Percentiles rank a stretch among this genome's conserved stretches.
Evolutionary conservation across 2,329 filamentous ascomycete genomes (phyloP).

Genomic region (Alternaria gaisen): DNA sequence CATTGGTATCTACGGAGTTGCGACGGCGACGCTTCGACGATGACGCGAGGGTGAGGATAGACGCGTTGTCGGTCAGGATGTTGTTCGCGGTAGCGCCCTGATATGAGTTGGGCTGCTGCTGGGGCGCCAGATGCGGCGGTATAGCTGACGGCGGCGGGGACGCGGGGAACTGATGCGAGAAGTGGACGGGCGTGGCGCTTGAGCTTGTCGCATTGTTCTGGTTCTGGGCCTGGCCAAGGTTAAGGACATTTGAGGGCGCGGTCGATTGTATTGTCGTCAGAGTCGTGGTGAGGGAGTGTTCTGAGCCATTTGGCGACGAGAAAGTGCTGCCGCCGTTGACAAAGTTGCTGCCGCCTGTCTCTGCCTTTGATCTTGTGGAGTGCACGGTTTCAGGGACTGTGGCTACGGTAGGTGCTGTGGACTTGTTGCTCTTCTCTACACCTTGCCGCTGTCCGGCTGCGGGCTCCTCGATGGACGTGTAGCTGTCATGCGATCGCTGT

Average conservation of each 20-base stretch:
- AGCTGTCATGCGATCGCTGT: constrained; percentile 56
- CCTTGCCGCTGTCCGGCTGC: constrained; percentile 58
- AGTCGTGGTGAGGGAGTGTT: constrained; percentile 82
- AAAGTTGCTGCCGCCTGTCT: constrained; percentile 71
- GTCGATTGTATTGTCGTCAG: constrained; percentile 85
- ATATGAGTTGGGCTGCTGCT: constrained; percentile 73
- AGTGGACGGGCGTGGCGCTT: constrained; percentile 58
- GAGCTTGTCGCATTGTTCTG: constrained; percentile 42
- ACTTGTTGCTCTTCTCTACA: constrained; percentile 72
- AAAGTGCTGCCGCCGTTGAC: constrained; percentile 77
- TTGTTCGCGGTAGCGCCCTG: constrained; percentile 82
- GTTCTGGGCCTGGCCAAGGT: constrained; percentile 43
- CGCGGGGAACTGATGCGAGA: constrained; percentile 65
- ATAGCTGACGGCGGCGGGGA: constrained; percentile 72
- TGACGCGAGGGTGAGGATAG: constrained; percentile 83
- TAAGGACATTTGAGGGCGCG: constrained; percentile 63
- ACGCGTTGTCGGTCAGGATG: constrained; percentile 83
- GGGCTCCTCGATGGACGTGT: constrained; percentile 67
- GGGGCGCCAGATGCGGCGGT: constrained; percentile 71
- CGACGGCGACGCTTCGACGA: constrained; percentile 80
- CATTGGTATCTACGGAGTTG: constrained; percentile 84
- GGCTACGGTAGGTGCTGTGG: constrained; percentile 80
- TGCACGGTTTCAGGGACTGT: constrained; percentile 80
- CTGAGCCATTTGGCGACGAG: constrained; percentile 81
- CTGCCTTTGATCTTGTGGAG: constrained; percentile 82